Base-by-base conservation (phyloP, 1,284 basidiomycete genomes). In the Puccinia coronata region DNA sequence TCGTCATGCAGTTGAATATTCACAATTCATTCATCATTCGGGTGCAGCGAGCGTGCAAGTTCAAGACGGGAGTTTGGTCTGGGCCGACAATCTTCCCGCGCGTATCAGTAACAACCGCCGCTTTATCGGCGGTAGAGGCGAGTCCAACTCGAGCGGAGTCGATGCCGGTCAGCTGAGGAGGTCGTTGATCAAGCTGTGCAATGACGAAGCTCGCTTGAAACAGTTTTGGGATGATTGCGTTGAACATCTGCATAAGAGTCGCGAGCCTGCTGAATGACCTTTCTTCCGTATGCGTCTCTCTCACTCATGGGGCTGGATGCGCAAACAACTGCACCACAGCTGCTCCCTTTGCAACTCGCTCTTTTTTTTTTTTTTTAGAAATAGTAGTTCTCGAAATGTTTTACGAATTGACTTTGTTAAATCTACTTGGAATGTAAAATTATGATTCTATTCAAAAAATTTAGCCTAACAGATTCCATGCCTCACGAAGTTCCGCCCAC, bases 221-320 rank as follows among this genome's bases (percentile, higher is more conserved):
- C 39, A 51, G 23, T 81, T 81, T 69, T 81, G 79, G 79, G 61
- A 81, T 12, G 34, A 74, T 25, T 81, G 79, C 63, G n/a, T 80
- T 12, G 70, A 72, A 16, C 34, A 70, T 61, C 70, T 81, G 14
- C 59, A 47, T 18, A 39, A 65, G 49, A 51, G 31, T 57, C 71
- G 53, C 36, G 69, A 71, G 2, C 47, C 47, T 53, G 28, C 49
- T 34, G 55, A 63, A 20, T 47, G 12, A 41, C n/a, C n/a, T n/a
- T n/a, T n/a, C n/a, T n/a, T n/a, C n/a, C n/a, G n/a, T n/a, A n/a
- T n/a, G n/a, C n/a, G n/a, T n/a, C n/a, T n/a, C n/a, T n/a, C n/a
- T n/a, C n/a, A n/a, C n/a, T n/a, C n/a, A n/a, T n/a, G n/a, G n/a
- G n/a, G n/a, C n/a, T n/a, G n/a, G n/a, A n/a, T n/a, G n/a, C n/a